Evolutionary conservation across 2,329 filamentous ascomycete species (phyloP), one percentile per base, ranked within the genome.

Genomic region (Aureobasidium zeae): DNA sequence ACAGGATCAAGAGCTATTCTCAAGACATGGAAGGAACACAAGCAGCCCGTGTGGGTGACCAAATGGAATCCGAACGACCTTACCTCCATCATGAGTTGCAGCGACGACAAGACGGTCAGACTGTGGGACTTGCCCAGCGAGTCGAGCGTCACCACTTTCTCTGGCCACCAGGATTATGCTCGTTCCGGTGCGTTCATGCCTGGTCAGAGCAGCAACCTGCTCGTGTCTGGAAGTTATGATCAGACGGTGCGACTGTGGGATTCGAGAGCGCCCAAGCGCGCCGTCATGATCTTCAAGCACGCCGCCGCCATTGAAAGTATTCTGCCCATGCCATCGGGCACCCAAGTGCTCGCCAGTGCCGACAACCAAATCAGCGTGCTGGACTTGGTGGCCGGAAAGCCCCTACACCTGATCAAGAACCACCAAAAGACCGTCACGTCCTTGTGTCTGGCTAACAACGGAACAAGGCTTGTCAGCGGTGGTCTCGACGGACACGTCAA

Each of bases 361-460:
- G 88, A 85, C 46, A 93, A 85, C 57, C 77, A 84, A 49, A 86
- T 98, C 56, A 87, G 84, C 5, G 86, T 98, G 9, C 73, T 98
- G 49, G 91, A 98, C 61, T 75, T 98, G 32, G 83, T 96, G 12
- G 89, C 88, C 37, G 91, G 85, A 19, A 86, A 86, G 57, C 87
- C 89, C 4, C 70, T 94, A 46, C 82, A 87, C 54, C 71, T 94
- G 58, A 81, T 98, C 50, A 81, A 81, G 54, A 96, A 93, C 61
- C 91, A 98, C 64, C 91, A 98, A 60, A 98, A 96, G 76, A 94
- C 91, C 1, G 88, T 98, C 48, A 96, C 91, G 0, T 81, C 83
- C 6, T 73, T 98, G 44, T 81, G 82, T 39, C 69, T 93, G 24
- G 88, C 87, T 6, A 88, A 86, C 32, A 77, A 83, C 53, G 85